Evolutionary conservation across 805 yeast species (phyloP), one percentile per base, ranked within the genome.

Genomic region (Candida nitratophila): DNA sequence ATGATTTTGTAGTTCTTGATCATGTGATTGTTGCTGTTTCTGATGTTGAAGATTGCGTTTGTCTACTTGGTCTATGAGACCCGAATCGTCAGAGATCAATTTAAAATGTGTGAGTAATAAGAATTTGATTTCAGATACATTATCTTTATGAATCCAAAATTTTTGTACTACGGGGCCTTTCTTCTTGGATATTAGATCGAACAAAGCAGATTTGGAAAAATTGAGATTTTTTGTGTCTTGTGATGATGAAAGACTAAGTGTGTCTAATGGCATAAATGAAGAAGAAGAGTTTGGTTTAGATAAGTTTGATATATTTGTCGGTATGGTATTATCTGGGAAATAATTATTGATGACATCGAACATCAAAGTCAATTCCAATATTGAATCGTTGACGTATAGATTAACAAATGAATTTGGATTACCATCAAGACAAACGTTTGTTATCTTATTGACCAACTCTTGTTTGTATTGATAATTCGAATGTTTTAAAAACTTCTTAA

Each of bases 401-500:
- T 77, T 70, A 22, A 77, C 71, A 52, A 86, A 86, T 0, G 87
- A 77, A 26, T 71, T 69, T 0, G 71, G 70, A 45, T 76, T 72
- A 9, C 56, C 59, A 15, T 53, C 49, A 15, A 65, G 46, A 34
- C 52, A 63, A 17, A 54, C 56, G 2, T 49, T 34, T 10, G 54
- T 55, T 31, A 65, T 62, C 46, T 62, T 63, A 42, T 61, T 55
- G 7, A 64, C 56, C 11, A 65, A 52, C 37, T 61, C 64, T 37
- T 57, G 55, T 41, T 64, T 65, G 44, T 60, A 55, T 14, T 49
- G 45, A 41, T 58, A 63, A 6, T 53, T 52, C 43, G 70, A 68
- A 54, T 77, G 69, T 54, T 77, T 77, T 39, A 67, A 40, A 47
- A 75, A 83, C 58, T 87, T 86, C 64, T 87, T 86, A 54, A 86